A percentile compares a stretch with the other conserved stretches of the same genome.
Conservation (phyloP, 2,329 filamentous ascomycete species). For the Xylaria sp. region DNA sequence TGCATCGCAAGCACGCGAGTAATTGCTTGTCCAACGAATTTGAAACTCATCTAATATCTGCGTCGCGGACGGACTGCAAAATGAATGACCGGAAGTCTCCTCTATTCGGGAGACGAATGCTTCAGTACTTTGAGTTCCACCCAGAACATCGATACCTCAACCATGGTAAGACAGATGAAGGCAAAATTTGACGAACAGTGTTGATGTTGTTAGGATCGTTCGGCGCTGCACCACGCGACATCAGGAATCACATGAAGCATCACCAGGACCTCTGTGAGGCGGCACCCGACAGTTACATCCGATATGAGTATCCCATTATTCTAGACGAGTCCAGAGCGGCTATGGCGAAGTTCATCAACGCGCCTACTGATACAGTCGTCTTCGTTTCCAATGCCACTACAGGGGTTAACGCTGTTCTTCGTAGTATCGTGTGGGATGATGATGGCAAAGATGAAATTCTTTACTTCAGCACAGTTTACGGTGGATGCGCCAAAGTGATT, state of each 20-base stretch:
- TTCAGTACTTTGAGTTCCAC: constrained; percentile 75
- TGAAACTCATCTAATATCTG: not conserved
- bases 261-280: constrained; percentile 75
- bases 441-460: constrained; percentile 82
- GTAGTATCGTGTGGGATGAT: constrained; percentile 73
- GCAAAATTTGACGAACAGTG: not conserved
- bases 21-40: not conserved
- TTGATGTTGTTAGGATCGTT: constrained; percentile 71
- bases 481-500: constrained; percentile 78
- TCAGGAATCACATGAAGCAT: constrained; percentile 68
- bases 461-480: constrained; percentile 82
- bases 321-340: constrained; percentile 73
- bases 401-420: constrained; percentile 81
- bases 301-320: constrained; percentile 70
- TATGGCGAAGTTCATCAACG: constrained; percentile 73
- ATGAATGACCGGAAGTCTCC: constrained; percentile 16
- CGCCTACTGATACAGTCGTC: constrained; percentile 72
- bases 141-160: constrained; percentile 78
- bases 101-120: constrained; percentile 63
- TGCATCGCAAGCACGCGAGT: not conserved
- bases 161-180: constrained; percentile 66
- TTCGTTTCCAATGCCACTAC: constrained; percentile 85
- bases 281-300: constrained; percentile 79
- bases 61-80: not conserved
- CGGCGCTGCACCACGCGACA: constrained; percentile 74